Conservation (phyloP, 1,284 basidiomycete species). For the Sporisorium reilianum region DNA sequence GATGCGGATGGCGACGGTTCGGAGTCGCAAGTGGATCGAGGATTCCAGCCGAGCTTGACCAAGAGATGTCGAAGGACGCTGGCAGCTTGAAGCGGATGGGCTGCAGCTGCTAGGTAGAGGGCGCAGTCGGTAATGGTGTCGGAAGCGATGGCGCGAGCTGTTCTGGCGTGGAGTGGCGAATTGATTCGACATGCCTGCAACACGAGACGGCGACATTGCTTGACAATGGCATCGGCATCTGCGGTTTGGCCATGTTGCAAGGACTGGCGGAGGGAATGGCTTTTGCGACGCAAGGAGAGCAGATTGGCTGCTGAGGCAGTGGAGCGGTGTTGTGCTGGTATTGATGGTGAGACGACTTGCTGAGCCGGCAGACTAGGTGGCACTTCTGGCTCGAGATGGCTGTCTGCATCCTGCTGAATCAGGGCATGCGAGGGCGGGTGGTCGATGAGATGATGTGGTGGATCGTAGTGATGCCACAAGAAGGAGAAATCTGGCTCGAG, state of each 20-base stretch:
- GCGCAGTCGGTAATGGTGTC: constrained; percentile 31
- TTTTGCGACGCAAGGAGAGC: constrained; percentile 16
- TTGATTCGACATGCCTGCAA: constrained; percentile 12
- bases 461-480: constrained; percentile 29
- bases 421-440: constrained; percentile 20
- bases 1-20: background rate
- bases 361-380: background rate
- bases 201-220: constrained; percentile 22
- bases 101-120: constrained; percentile 18
- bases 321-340: background rate
- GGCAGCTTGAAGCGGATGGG: constrained; percentile 18
- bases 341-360: background rate
- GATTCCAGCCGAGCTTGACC: constrained; percentile 35
- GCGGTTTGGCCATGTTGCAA: constrained; percentile 5
- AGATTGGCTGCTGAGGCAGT: constrained; percentile 11
- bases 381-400: constrained; percentile 20
- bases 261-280: constrained; percentile 9
- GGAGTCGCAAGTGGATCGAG: constrained; percentile 6
- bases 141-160: constrained; percentile 12
- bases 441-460: constrained; percentile 19
- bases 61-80: constrained; percentile 25
- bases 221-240: constrained; percentile 7
- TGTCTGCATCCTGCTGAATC: constrained; percentile 18
- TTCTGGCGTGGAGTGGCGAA: constrained; percentile 10
- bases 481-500: constrained; percentile 24